Base-by-base conservation (phyloP, 1,139 yeast genomes). In the Spathaspora sp. region DNA sequence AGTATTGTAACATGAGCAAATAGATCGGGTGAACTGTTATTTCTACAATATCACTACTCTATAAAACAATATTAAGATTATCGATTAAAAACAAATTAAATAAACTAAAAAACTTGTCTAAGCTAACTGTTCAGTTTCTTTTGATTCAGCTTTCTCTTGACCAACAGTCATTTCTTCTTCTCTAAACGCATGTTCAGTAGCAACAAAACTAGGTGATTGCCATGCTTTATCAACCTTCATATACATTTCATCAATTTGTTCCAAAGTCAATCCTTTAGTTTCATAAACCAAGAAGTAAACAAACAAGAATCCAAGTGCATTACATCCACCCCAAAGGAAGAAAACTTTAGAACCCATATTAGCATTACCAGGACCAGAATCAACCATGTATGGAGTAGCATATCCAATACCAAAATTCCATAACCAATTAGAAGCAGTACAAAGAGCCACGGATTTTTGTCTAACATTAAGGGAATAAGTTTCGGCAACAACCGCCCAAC, bases 241-340 rank as follows among this genome's bases (percentile, higher is more conserved):
- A 63, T 64, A 64, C 55, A 56, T 48, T 57, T 56, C 57, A 45
- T 84, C 87, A 52, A 85, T 86, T 56, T 86, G 88, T 64, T 87
- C 95, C 61, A 87, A 72, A 10, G 86, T 75, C 47, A 85, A 70
- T 24, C 91, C 91, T 65, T 82, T 83, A 27, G 95, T 86, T 65
- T 85, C 90, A 55, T 82, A 84, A 46, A 86, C 84, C 53, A 76
- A 74, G 65, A 84, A 81, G 72, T 76, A 84, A 47, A 82, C 87
- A 57, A 82, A 82, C 56, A 83, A 61, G 43, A 81, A 69, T 42
- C 66, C 61, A 34, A 59, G 44, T 26, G 56, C 55, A 47, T 61
- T 61, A 42, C 52, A 60, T 1, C 85, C 79, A 41, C 81, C 84
- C 88, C 89, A 84, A 58, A 84, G 79, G 67, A 82, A 84, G 72